Evolutionary conservation across 2,329 filamentous ascomycete species (phyloP), one percentile per base, ranked within the genome.

Genomic region (Trichophyton rubrum): DNA sequence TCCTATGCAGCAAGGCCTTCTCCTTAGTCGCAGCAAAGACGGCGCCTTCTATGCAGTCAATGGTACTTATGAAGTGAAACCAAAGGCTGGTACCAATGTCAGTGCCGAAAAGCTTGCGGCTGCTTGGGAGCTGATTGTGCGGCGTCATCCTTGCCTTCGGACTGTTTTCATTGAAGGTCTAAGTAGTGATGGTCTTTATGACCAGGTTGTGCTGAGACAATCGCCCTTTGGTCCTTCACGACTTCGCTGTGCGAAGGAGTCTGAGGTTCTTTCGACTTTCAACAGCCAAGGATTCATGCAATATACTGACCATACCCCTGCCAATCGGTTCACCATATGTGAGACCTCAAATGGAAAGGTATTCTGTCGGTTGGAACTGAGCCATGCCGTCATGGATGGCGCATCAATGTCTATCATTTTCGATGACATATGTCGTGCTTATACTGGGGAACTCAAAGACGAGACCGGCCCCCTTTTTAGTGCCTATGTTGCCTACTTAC

Each of bases 331-430:
- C 55, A 76, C 72, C 0, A 71, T 80, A 35, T 78, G 75, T 60
- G 72, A 75, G 64, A 77, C 75, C 8, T 67, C 67, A 2, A 63
- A 64, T 1, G 68, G 68, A 11, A 69, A 68, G 51, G 61, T 79
- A 0, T 77, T 76, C 64, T 75, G 75, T 47, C 76, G 76, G 43
- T 67, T 81, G 11, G 79, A 82, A 60, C 69, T 82, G 17, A 81
- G 75, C 63, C 79, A 82, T 63, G 76, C 75, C 8, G 75, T 79
- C 33, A 78, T 77, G 69, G 80, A 82, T 67, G 80, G 79, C 0
- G 73, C 72, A 41, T 81, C 79, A 0, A 76, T 80, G 49, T 74
- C 77, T 0, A 76, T 79, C 53, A 71, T 81, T 3, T 66, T 79
- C 3, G 70, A 72, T 3, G 79, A 81, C 59, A 64, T 81, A 6